Evolutionary conservation across 139 green algal species (phyloP).

Genomic region (Tetradesmus obliquus): DNA sequence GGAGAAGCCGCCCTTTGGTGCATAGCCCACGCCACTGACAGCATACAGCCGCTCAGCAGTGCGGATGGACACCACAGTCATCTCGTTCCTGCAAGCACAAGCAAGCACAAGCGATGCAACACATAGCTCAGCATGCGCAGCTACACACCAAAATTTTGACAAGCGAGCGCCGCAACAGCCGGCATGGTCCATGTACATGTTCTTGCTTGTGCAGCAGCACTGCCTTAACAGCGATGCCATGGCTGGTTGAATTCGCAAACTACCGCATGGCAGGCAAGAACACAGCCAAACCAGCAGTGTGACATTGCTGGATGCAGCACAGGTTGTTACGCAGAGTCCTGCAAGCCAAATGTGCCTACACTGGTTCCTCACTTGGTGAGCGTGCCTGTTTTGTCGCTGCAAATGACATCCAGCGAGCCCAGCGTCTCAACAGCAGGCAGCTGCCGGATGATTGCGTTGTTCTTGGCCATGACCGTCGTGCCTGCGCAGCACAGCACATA

Average conservation of each 20-base stretch:
- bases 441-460: constrained; percentile 62
- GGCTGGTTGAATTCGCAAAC: background rate
- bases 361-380: constrained; percentile 42
- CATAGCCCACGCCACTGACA: constrained; percentile 61
- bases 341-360: background rate
- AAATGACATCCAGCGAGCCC: constrained; percentile 58
- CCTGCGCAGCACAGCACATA: background rate
- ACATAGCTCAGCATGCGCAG: background rate
- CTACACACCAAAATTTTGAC: background rate
- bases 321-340: background rate
- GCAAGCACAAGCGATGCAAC: background rate
- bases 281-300: no score
- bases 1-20: constrained; percentile 44
- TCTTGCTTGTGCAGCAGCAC: background rate
- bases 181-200: background rate
- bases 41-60: constrained; percentile 39
- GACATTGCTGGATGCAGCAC: background rate
- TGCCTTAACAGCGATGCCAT: background rate
- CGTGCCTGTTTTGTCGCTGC: constrained; percentile 60
- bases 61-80: constrained; percentile 60
- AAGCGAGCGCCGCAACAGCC: no score
- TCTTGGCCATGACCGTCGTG: constrained; percentile 29
- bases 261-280: background rate
- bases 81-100: constrained; percentile 78
- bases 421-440: constrained; percentile 60